Percentiles rank a stretch among this genome's conserved stretches.
Evolutionary conservation across 441 rosid species (phyloP).

Genomic region (Capsella rubella): DNA sequence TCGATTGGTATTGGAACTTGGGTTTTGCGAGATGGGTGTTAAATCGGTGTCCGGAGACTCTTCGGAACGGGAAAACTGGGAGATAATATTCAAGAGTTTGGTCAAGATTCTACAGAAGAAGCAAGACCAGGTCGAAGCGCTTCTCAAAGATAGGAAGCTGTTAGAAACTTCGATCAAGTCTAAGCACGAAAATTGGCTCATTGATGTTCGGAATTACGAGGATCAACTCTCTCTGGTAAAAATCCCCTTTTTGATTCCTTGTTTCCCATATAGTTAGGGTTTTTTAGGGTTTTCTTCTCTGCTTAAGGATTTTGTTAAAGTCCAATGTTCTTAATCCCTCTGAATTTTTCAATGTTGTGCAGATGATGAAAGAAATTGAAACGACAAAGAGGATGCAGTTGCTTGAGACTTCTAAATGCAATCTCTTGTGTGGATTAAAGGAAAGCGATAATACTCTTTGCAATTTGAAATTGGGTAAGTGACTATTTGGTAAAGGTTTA

Average conservation of each 20-base stretch:
- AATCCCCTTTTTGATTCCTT: conserved; percentile 4
- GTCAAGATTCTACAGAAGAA: conserved; percentile 61
- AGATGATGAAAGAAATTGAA: conserved; percentile 57
- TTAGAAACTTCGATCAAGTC: conserved; percentile 58
- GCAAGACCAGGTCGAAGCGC: conserved; percentile 66
- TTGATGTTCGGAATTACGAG: conserved; percentile 55
- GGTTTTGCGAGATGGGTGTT: conserved; percentile 45
- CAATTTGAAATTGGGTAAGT: conserved; percentile 66
- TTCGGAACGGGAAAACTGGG: conserved; percentile 67
- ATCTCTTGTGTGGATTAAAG: conserved; percentile 64
- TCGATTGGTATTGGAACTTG: conserved; percentile 9
- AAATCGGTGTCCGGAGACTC: conserved; percentile 41
- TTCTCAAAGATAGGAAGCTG: conserved; percentile 63
- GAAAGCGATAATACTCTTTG: conserved; percentile 57
- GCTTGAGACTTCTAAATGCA: conserved; percentile 59
- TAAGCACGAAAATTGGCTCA: conserved; percentile 55
- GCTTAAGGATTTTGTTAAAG: not conserved
- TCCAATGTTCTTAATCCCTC: not conserved
- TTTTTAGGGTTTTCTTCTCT: conserved; percentile 28
- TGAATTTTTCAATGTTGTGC: not conserved
- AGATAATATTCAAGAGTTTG: conserved; percentile 55
- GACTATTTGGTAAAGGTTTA: conserved; percentile 8
- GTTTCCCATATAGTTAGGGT: conserved; percentile 46
- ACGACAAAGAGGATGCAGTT: conserved; percentile 55
- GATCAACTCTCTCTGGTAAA: conserved; percentile 63